phyloP scores from a whole-genome alignment of 2,329 filamentous ascomycete genomes.

The Aspergillus piperis region DNA sequence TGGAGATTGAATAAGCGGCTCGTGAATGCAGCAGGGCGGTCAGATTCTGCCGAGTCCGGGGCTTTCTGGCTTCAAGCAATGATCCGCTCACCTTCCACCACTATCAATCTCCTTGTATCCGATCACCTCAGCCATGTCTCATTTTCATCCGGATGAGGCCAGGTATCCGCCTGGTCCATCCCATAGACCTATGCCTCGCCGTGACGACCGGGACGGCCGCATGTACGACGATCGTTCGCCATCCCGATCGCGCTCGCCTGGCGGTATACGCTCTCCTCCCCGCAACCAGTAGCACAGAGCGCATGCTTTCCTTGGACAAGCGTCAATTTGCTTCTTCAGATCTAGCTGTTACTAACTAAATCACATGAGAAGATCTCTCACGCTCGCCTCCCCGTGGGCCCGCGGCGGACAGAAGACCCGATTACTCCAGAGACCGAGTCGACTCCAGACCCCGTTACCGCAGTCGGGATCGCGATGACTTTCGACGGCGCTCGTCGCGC shows the following conservation, averaged over 20 bases:
- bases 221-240: slow-evolving; percentile 51
- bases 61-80: background rate
- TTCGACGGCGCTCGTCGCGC: slow-evolving; percentile 33
- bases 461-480: slow-evolving; percentile 38
- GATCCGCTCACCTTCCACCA: slow-evolving; percentile 8
- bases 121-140: slow-evolving; percentile 27
- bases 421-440: slow-evolving; percentile 34
- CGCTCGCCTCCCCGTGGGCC: slow-evolving; percentile 40
- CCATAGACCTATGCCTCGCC: slow-evolving; percentile 29
- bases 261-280: slow-evolving; percentile 48
- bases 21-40: slow-evolving; percentile 13
- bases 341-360: slow-evolving; percentile 42
- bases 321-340: slow-evolving; percentile 15
- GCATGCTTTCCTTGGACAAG: slow-evolving; percentile 10
- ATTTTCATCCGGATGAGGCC: slow-evolving; percentile 30
- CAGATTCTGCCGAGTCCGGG: slow-evolving; percentile 18
- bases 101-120: slow-evolving; percentile 7
- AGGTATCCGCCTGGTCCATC: slow-evolving; percentile 26
- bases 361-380: slow-evolving; percentile 38
- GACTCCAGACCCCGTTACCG: slow-evolving; percentile 34
- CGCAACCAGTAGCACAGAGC: slow-evolving; percentile 43
- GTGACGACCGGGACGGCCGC: slow-evolving; percentile 43
- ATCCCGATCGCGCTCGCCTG: slow-evolving; percentile 46
- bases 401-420: slow-evolving; percentile 39
- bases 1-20: too few relatives aligned